These are phyloP conservation scores for Calocera cornea DNA, from an alignment of 768 basidiomycete genomes.

Conservation along the genomic window DNA sequence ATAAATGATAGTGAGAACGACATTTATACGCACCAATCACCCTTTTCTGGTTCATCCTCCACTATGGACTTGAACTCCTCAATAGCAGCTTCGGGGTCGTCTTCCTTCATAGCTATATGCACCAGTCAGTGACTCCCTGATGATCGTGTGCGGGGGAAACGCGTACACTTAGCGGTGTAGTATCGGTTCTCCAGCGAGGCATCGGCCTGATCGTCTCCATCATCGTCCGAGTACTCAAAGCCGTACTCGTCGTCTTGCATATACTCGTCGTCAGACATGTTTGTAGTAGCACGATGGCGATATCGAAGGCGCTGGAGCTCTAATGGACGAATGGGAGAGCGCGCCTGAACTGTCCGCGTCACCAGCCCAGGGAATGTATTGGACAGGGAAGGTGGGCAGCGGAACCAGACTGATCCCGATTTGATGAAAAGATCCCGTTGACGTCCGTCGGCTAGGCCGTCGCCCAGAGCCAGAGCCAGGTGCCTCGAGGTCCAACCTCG, in stretches of 20 bases:
- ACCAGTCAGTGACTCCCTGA: not conserved
- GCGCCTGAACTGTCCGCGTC: not conserved
- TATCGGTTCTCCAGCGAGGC: conserved; percentile 96
- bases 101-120: conserved; percentile 76
- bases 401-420: conserved; percentile 4
- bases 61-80: conserved; percentile 83
- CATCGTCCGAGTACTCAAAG: conserved; percentile 91
- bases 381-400: not conserved
- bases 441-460: not conserved
- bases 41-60: conserved; percentile 79
- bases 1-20: not conserved
- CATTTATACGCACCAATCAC: conserved; percentile 60
- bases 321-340: not conserved
- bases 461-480: not conserved
- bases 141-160: not conserved
- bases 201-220: conserved; percentile 60
- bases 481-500: not conserved
- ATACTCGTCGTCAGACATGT: conserved; percentile 1
- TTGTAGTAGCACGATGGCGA: not conserved
- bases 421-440: conserved; percentile 3
- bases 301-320: no score
- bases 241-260: conserved; percentile 58
- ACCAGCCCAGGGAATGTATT: conserved; percentile 1
- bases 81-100: conserved; percentile 80
- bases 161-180: conserved; percentile 88